phyloP scores from a whole-genome alignment of 2,329 filamentous ascomycete species.

The Cladorrhinum sp. region DNA sequence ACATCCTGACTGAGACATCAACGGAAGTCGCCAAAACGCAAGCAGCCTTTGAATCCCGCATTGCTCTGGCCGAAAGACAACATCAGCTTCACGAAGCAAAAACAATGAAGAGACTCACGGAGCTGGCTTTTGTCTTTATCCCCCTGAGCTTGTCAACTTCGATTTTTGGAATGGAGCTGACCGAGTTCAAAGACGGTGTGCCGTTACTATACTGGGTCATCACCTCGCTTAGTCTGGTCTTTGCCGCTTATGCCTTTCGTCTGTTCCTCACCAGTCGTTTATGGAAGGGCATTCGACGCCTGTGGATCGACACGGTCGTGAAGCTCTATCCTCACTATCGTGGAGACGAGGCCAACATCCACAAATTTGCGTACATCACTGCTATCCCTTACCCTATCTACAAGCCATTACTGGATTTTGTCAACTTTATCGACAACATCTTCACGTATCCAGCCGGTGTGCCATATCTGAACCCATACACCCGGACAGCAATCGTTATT shows the following conservation, averaged over 20 bases:
- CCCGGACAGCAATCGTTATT: not conserved
- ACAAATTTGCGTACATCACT: not conserved
- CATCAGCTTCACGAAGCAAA: not conserved
- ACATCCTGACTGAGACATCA: not conserved
- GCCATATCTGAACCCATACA: not conserved
- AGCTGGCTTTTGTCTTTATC: not conserved
- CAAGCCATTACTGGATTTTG: not conserved
- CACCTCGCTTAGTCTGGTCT: not conserved
- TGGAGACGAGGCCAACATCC: not conserved
- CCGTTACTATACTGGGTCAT: not conserved
- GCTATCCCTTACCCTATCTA: not conserved
- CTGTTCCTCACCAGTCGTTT: not conserved
- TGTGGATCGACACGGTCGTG: not conserved
- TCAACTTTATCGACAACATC: not conserved
- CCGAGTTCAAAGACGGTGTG: not conserved
- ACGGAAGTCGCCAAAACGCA: not conserved
- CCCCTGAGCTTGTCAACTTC: not conserved
- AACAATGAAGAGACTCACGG: not conserved
- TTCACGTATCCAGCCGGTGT: not conserved
- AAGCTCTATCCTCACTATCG: not conserved
- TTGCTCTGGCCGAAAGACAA: not conserved
- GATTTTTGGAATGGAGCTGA: not conserved
- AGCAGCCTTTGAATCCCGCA: not conserved
- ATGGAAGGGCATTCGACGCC: not conserved
- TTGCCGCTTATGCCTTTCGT: not conserved